phyloP scores from a whole-genome alignment of 345 rosid genomes.

The Gossypium anomalum region DNA sequence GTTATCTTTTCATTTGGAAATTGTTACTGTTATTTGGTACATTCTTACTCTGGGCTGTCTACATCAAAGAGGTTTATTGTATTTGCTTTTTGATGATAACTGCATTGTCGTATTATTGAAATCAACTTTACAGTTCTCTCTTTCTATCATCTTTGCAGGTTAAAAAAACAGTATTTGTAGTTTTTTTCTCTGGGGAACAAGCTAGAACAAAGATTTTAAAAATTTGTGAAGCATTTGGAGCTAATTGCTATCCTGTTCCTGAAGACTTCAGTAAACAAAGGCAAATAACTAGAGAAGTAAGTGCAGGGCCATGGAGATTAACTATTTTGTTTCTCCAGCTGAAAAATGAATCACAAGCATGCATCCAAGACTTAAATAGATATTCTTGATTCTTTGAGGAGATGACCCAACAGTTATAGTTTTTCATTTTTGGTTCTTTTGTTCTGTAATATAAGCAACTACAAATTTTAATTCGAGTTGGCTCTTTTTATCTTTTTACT shows the following conservation, averaged over 20 bases:
- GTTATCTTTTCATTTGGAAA: constrained; percentile 14
- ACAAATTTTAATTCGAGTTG: neutral
- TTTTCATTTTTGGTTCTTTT: neutral
- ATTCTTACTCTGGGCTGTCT: neutral
- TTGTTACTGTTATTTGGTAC: neutral
- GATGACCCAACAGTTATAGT: neutral
- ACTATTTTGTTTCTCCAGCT: constrained; percentile 3
- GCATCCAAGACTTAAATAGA: neutral
- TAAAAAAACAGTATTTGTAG: constrained; percentile 81
- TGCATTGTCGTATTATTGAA: neutral
- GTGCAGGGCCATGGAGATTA: constrained; percentile 24
- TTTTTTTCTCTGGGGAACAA: constrained; percentile 97
- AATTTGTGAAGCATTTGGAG: constrained; percentile 97
- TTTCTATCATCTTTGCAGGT: constrained; percentile 44
- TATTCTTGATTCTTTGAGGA: constrained; percentile 10
- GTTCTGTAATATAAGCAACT: neutral
- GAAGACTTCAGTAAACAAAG: constrained; percentile 85
- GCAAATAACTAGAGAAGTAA: constrained; percentile 88
- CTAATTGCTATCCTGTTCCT: constrained; percentile 91
- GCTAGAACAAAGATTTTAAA: constrained; percentile 76
- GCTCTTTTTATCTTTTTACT: neutral
- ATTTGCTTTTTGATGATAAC: neutral
- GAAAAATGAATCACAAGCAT: neutral
- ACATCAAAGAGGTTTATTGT: constrained; percentile 7
- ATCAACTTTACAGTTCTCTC: constrained; percentile 12